These are phyloP conservation scores for Westerdykella aurantiaca DNA, from an alignment of 2,329 filamentous ascomycete genomes.

Conservation along the genomic window DNA sequence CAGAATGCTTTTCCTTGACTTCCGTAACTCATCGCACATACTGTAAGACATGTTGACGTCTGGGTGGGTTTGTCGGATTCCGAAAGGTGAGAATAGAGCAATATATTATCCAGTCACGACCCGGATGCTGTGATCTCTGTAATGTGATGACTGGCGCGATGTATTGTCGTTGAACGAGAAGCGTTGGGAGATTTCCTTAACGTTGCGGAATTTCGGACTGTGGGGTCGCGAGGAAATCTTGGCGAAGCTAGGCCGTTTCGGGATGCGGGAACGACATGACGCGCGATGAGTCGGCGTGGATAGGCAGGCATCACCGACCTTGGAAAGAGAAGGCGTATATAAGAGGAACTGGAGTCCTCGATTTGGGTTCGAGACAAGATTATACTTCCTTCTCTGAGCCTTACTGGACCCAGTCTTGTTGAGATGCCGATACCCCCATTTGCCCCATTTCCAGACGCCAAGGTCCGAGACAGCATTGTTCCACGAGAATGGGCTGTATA, in stretches of 20 bases:
- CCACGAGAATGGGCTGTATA: conserved; percentile 71
- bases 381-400: background rate
- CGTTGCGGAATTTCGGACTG: conserved; percentile 10
- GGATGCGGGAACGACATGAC: conserved; percentile 7
- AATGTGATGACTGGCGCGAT: conserved; percentile 50
- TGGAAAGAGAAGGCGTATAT: background rate
- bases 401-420: background rate
- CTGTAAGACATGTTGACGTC: conserved; percentile 34
- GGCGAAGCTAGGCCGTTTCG: conserved; percentile 30
- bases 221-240: conserved; percentile 33
- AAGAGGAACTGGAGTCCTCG: background rate
- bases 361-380: background rate
- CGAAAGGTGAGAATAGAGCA: conserved; percentile 14
- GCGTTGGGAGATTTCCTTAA: conserved; percentile 16
- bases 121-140: conserved; percentile 44
- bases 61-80: conserved; percentile 14
- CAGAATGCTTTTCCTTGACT: conserved; percentile 2
- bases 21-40: conserved; percentile 6
- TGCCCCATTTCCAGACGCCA: conserved; percentile 67
- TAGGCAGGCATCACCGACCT: background rate
- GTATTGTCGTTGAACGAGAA: conserved; percentile 8
- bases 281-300: background rate
- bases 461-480: conserved; percentile 61
- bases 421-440: conserved; percentile 59
- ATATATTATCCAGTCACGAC: conserved; percentile 41